These are phyloP conservation scores for Syzygium syzygioides DNA, from an alignment of 441 rosid genomes.

Conservation along the genomic window DNA sequence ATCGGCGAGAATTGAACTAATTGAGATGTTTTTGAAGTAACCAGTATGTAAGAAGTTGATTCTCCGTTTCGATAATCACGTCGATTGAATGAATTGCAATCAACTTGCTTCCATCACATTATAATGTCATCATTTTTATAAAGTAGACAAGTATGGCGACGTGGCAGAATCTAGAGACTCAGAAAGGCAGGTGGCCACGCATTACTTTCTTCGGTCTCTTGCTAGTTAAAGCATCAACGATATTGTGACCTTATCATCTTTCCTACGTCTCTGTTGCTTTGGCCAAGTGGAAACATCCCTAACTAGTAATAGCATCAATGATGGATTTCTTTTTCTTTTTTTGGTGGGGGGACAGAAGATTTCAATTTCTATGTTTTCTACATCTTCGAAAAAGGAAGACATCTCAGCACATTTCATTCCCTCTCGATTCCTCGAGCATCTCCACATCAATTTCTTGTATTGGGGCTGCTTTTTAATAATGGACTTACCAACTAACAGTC, in stretches of 20 bases:
- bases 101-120: neutral
- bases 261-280: neutral
- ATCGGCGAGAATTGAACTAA: neutral
- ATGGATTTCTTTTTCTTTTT: neutral
- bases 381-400: neutral
- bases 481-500: neutral
- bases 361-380: neutral
- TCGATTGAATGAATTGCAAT: neutral
- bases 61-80: neutral
- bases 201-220: too few species aligned
- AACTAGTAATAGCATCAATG: neutral
- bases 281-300: neutral
- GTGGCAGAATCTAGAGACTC: fast-evolving
- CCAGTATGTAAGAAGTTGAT: neutral
- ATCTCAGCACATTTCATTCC: neutral
- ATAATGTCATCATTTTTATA: neutral
- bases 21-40: neutral
- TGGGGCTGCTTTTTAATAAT: neutral
- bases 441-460: neutral
- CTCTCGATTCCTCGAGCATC: neutral
- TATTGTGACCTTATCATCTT: neutral
- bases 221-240: too few species aligned
- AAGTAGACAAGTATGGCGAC: too few species aligned
- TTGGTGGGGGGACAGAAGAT: neutral
- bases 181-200: too few species aligned